A percentile compares a stretch with the other conserved stretches of the same genome.
These are phyloP conservation scores for Hortiboletus campestris DNA, from an alignment of 768 basidiomycete species.

Conservation along the genomic window DNA sequence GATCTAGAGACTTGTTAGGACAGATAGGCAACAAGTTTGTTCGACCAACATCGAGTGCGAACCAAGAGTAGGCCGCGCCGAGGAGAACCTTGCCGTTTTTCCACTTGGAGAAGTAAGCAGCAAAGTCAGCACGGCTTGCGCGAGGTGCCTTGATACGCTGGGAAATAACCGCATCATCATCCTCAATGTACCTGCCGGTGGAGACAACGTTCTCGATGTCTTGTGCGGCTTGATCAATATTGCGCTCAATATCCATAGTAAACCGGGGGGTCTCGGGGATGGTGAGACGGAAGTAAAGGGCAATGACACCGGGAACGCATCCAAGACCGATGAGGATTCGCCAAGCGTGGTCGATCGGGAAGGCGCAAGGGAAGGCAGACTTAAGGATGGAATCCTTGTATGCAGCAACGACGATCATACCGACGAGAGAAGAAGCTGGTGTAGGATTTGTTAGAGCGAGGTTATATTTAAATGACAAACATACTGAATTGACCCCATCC, in stretches of 20 bases:
- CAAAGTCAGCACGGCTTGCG: conserved; percentile 69
- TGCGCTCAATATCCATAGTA: conserved; percentile 90
- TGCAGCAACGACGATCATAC: conserved; percentile 58
- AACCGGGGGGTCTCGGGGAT: conserved; percentile 90
- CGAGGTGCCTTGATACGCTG: conserved; percentile 68
- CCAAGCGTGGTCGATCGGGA: conserved; percentile 76
- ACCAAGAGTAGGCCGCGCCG: conserved; percentile 83
- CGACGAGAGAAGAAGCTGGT: conserved; percentile 63
- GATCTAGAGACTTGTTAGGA: conserved; percentile 43
- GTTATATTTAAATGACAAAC: conserved; percentile 15
- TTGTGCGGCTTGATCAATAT: conserved; percentile 67
- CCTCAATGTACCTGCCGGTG: conserved; percentile 43
- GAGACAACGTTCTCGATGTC: conserved; percentile 73
- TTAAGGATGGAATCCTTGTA: conserved; percentile 63
- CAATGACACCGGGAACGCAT: conserved; percentile 74
- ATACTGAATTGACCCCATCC: conserved; percentile 84
- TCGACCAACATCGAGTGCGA: conserved; percentile 71
- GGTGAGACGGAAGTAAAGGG: conserved; percentile 89
- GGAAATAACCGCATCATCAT: conserved; percentile 47
- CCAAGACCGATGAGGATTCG: conserved; percentile 87
- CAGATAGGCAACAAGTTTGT: neutral
- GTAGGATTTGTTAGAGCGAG: neutral
- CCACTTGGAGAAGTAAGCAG: conserved; percentile 65
- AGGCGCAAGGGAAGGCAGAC: conserved; percentile 35
- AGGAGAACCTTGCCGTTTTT: conserved; percentile 77